Base-by-base conservation (phyloP, 2,329 filamentous ascomycete genomes). In the Aspergillus fructus region DNA sequence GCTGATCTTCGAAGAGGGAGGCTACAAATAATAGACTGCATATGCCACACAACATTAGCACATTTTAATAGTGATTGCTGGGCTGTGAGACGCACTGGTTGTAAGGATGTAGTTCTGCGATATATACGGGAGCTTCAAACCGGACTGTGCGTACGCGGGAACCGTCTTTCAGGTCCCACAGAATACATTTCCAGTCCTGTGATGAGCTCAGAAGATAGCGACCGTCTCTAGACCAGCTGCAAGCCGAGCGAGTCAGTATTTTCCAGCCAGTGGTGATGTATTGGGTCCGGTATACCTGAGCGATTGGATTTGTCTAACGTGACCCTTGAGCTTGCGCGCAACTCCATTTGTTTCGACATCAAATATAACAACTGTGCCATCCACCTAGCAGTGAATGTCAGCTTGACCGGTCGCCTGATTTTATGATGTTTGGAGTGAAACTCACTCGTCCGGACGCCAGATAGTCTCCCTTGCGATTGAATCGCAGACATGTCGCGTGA, bases 321-420 rank as follows among this genome's bases (percentile, higher is more conserved):
- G 94, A 12, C 93, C 94, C 63, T 91, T 87, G 62, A 99, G 81
- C 77, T 97, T 99, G 70, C 92, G 89, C 58, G 94, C 94, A 4
- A 97, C 91, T 39, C 94, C 93, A 82, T 96, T 96, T 9, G 96
- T 99, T 76, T 99, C 96, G 49, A 97, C 86, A 71, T 99, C 94
- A 83, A 96, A 99, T 47, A 99, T 89, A 55, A 96, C 91, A 41
- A 99, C 89, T 5, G 91, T 94, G 64, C 94, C 94, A 77, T 99
- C 94, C 61, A 85, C 80, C 82, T 84, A 62, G 33, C 45, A 49
- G 7, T 33, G 12, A 46, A 21, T 59, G 60, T 67, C 58, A 65
- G 60, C 50, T 56, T 59, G 40, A 27, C 46, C 24, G 27, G 27
- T n/a, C 34, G 13, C 12, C n/a, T 17, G 43, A 39, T 19, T 37